These are phyloP conservation scores for Plasmodium reichenowi DNA, from an alignment of 169 alveolate species.

Conservation along the genomic window DNA sequence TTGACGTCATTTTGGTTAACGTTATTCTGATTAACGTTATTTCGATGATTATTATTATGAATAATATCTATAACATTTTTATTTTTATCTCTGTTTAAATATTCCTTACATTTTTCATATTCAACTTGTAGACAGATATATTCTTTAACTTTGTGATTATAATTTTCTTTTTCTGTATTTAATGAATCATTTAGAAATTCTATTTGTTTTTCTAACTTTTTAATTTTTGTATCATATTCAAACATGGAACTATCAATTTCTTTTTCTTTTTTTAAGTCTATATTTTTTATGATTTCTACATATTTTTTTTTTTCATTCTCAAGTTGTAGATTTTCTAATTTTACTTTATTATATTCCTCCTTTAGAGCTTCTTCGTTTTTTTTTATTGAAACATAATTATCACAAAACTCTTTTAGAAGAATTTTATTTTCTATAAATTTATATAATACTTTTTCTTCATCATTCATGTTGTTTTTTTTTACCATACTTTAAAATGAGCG, in stretches of 20 bases:
- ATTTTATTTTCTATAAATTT: conserved; percentile 56
- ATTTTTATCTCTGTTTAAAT: conserved; percentile 20
- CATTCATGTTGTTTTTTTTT: conserved; percentile 30
- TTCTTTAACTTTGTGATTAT: conserved; percentile 49
- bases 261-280: conserved; percentile 46
- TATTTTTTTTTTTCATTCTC: conserved; percentile 71
- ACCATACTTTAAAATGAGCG: not conserved
- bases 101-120: conserved; percentile 46
- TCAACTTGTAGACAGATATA: conserved; percentile 28
- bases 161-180: conserved; percentile 62
- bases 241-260: conserved; percentile 65
- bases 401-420: conserved; percentile 48
- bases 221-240: conserved; percentile 67
- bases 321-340: conserved; percentile 46
- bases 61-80: not conserved
- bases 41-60: not conserved
- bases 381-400: conserved; percentile 32
- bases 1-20: not conserved
- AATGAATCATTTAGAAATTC: conserved; percentile 44
- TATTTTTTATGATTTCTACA: conserved; percentile 12
- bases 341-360: conserved; percentile 21
- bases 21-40: conserved; percentile 6
- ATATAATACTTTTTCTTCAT: conserved; percentile 54
- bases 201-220: conserved; percentile 49
- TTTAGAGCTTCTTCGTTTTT: conserved; percentile 35